Conservation (phyloP, 1,139 yeast species). For the Candida tunisiensis region DNA sequence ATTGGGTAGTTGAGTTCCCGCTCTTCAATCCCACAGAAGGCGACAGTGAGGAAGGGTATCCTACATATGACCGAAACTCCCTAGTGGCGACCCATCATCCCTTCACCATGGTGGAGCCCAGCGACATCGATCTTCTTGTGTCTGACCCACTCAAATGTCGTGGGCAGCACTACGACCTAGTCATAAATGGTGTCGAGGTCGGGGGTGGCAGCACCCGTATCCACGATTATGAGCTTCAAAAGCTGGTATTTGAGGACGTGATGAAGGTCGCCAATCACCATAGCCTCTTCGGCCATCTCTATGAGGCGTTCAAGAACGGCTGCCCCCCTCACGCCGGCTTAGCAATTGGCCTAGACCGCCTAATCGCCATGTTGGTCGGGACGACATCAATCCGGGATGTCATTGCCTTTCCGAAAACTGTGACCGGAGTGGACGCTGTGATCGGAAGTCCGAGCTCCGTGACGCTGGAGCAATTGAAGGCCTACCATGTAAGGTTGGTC, state of each 20-base stretch:
- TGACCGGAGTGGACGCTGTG: slow-evolving; percentile 74
- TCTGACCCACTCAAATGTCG: slow-evolving; percentile 43
- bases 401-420: slow-evolving; percentile 89
- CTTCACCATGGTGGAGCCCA: slow-evolving; percentile 74
- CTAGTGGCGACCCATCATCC: slow-evolving; percentile 86
- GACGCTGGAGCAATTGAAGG: slow-evolving; percentile 25
- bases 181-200: slow-evolving; percentile 83
- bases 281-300: slow-evolving; percentile 68
- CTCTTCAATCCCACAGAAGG: slow-evolving; percentile 59
- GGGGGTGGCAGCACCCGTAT: slow-evolving; percentile 98
- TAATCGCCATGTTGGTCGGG: slow-evolving; percentile 79
- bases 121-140: slow-evolving; percentile 42
- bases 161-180: slow-evolving; percentile 94
- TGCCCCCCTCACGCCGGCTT: slow-evolving; percentile 99
- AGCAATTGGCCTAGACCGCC: slow-evolving; percentile 86
- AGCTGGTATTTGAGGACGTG: slow-evolving; percentile 29
- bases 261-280: slow-evolving; percentile 28
- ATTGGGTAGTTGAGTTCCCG: slow-evolving; percentile 89
- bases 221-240: slow-evolving; percentile 69
- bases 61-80: slow-evolving; percentile 32
- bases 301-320: slow-evolving; percentile 71
- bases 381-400: slow-evolving; percentile 73
- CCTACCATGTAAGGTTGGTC: slow-evolving; percentile 1
- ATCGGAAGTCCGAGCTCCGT: slow-evolving; percentile 74
- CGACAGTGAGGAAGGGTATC: slow-evolving; percentile 26